Evolutionary conservation across 2,329 filamentous ascomycete species (phyloP), one percentile per base, ranked within the genome.

Genomic region (Pestalotiopsis sp.): DNA sequence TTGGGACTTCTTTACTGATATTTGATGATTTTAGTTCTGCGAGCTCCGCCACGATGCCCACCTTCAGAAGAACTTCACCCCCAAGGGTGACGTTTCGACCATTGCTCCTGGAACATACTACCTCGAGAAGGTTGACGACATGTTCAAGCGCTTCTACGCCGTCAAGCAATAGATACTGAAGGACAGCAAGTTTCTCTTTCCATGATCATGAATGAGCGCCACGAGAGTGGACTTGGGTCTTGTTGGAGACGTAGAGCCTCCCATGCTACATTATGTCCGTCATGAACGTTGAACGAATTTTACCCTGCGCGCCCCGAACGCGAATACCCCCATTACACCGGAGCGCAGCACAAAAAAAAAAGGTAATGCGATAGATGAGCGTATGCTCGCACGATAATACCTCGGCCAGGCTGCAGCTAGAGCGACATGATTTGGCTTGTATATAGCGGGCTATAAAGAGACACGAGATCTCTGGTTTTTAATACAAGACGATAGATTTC

Each of bases 11-110:
- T 26, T 57, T 62, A 26, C 63, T 44, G 24, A 35, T 24, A 6
- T 17, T 22, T 14, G 44, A 52, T 11, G 6, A 11, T 39, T 48
- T n/a, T 70, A 92, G 89, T 91, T 94, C 86, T 95, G 93, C 82
- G 83, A 91, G 67, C 86, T 95, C 73, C 91, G 93, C 78, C 92
- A 96, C 83, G 88, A 94, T 81, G 93, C 92, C 66, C 93, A 96
- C 79, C 85, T 95, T 71, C 88, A 94, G 85, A 95, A 94, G 85
- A 83, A 89, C 83, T 96, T 88, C 82, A 88, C 84, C 71, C 93
- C 93, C 70, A 80, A 85, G 75, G 93, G 93, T 68, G 89, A 89
- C 65, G 76, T 85, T 35, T 91, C 92, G 59, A 92, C 88, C 73
- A 86, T 96, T 67, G 78, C 79, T 69, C 81, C 86, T 68, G 91